Evolutionary conservation across 2,329 filamentous ascomycete species (phyloP), one percentile per base, ranked within the genome.

Genomic region (Hypoxylon sp.): DNA sequence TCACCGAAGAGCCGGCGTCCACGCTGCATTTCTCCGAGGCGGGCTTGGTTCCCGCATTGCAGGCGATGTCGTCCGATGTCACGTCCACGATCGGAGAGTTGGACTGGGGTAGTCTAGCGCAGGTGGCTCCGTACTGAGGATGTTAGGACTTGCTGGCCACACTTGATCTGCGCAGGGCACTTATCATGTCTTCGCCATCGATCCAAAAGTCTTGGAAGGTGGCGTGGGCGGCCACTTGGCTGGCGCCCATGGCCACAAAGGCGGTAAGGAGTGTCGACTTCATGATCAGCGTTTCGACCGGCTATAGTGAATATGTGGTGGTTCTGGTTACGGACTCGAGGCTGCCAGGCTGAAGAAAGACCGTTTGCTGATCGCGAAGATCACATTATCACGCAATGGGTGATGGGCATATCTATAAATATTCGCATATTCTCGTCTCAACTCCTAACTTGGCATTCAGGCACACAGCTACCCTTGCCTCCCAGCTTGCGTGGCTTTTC

Each of bases 161-260:
- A 29, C 4, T 3, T 35, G 15, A 24, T 2, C 15, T 31, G 2
- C 3, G 6, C 20, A 35, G 45, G 55, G 2, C 29, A 63, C 66
- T 68, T 67, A 69, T 69, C 65, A 65, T 64, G 55, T 77, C 79
- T 11, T 76, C 73, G 4, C 77, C 79, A 50, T 80, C 73, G 17
- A 81, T 73, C 78, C 79, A 82, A 29, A 82, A 73, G 29, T 81
- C 71, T 61, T 84, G 81, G 73, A 82, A 83, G 33, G 76, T 80
- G 43, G 82, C 79, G 56, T 85, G 82, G 35, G 75, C 76, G 38
- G 76, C 67, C 8, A 75, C 78, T 15, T 73, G 60, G 10, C 69
- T 67, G 6, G 72, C 74, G 35, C 72, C 69, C 18, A 78, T 54
- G 15, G 71, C 74, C 15, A 70, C 67, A 8, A 73, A 50, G 11